Evolutionary conservation across 1,284 basidiomycete genomes (phyloP).

Genomic region (Ceratobasidium sp.): DNA sequence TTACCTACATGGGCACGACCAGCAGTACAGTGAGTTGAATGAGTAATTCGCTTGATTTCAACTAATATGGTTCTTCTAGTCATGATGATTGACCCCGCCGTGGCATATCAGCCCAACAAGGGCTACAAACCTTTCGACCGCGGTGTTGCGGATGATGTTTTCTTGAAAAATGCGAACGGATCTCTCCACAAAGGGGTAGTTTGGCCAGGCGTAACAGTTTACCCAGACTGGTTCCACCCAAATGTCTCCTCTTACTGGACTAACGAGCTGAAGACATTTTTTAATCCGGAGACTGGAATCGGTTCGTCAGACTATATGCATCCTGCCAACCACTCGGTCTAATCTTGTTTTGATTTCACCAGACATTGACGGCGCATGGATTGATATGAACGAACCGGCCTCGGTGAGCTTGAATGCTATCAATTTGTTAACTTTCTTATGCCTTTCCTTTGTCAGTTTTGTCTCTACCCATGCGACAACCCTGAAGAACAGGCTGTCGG

Average conservation of each 20-base stretch:
- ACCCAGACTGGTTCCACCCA: conserved; percentile 77
- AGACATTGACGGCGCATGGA: conserved; percentile 80
- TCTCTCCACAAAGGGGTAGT: conserved; percentile 74
- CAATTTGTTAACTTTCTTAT: conserved; percentile 5
- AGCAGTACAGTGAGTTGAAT: conserved; percentile 68
- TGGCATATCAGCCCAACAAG: conserved; percentile 67
- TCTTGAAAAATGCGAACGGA: conserved; percentile 74
- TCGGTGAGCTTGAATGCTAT: conserved; percentile 51
- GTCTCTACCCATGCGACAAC: conserved; percentile 52
- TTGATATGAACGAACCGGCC: conserved; percentile 80
- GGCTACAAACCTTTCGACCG: conserved; percentile 71
- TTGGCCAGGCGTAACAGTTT: conserved; percentile 80
- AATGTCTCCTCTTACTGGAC: conserved; percentile 71
- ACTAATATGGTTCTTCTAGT: conserved; percentile 59
- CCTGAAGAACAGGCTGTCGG: conserved; percentile 45
- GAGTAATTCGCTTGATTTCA: background rate
- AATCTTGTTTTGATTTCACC: too few relatives aligned
- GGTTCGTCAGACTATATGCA: too few relatives aligned
- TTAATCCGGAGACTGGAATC: conserved; percentile 68
- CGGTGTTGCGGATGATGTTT: conserved; percentile 70
- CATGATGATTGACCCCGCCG: conserved; percentile 82
- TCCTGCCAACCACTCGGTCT: too few relatives aligned
- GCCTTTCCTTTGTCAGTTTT: conserved; percentile 51
- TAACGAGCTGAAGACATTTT: conserved; percentile 73
- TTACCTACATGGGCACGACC: conserved; percentile 71